Percentiles rank a stretch among this genome's conserved stretches.
These are phyloP conservation scores for Apiosordaria backusii DNA, from an alignment of 495 filamentous ascomycete species.

Conservation along the genomic window DNA sequence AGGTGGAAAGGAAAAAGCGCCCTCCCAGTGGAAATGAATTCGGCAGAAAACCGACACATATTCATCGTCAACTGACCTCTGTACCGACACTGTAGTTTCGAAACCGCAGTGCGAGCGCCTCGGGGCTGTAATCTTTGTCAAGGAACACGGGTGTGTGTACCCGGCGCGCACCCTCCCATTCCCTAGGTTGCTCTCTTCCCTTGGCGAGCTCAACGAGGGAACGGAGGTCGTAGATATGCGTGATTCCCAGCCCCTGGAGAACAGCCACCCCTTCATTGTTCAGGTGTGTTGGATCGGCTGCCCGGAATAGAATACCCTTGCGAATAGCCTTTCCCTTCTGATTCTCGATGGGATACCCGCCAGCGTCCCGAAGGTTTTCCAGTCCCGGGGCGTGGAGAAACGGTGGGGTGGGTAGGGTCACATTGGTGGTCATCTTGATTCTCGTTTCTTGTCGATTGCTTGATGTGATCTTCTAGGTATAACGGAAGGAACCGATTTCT, in stretches of 20 bases:
- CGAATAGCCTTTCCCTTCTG: slow-evolving; percentile 38
- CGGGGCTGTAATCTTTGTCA: slow-evolving; percentile 54
- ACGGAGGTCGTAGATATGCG: slow-evolving; percentile 63
- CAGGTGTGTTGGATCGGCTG: slow-evolving; percentile 53
- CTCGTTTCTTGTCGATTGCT: background rate
- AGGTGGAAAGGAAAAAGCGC: background rate
- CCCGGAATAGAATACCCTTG: slow-evolving; percentile 52
- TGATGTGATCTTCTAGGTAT: background rate
- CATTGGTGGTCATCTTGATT: background rate
- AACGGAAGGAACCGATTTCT: background rate
- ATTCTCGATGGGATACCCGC: slow-evolving; percentile 46
- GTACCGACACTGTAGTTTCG: slow-evolving; percentile 43
- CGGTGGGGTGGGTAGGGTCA: slow-evolving; percentile 41
- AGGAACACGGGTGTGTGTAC: slow-evolving; percentile 58
- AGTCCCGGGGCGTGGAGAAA: slow-evolving; percentile 52
- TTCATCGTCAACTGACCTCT: slow-evolving; percentile 35
- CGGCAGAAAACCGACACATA: background rate
- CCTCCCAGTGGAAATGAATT: background rate
- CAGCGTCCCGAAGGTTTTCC: slow-evolving; percentile 59
- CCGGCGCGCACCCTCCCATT: slow-evolving; percentile 49
- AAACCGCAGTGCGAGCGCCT: slow-evolving; percentile 47
- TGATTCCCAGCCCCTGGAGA: slow-evolving; percentile 55
- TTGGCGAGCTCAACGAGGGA: slow-evolving; percentile 46
- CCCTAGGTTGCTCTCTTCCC: slow-evolving; percentile 29
- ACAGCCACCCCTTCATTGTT: slow-evolving; percentile 48